Evolutionary conservation across 768 basidiomycete genomes (phyloP).

Genomic region (Pisolithus sp.): DNA sequence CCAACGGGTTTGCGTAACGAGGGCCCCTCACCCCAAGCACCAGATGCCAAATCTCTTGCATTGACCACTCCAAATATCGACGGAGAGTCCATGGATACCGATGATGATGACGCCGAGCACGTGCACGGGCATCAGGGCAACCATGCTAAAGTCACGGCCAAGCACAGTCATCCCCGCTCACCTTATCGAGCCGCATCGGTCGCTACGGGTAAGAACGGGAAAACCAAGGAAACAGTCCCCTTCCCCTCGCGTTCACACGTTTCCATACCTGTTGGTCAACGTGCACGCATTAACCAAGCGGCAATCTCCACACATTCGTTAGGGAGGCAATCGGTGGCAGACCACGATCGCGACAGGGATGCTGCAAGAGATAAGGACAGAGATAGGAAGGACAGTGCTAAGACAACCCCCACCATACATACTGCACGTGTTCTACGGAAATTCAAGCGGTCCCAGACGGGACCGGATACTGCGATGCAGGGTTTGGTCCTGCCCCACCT

Average conservation of each 20-base stretch:
- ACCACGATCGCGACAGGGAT: slow-evolving; percentile 37
- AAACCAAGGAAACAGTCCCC: slow-evolving; percentile 48
- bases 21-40: slow-evolving; percentile 36
- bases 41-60: slow-evolving; percentile 45
- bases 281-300: slow-evolving; percentile 36
- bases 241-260: slow-evolving; percentile 79
- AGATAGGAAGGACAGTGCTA: slow-evolving; percentile 40
- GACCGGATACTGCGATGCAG: slow-evolving; percentile 35
- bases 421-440: slow-evolving; percentile 56
- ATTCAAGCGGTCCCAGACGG: slow-evolving; percentile 59
- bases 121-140: slow-evolving; percentile 25
- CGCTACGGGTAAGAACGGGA: slow-evolving; percentile 35
- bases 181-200: slow-evolving; percentile 55
- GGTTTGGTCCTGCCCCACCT: slow-evolving; percentile 66
- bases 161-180: slow-evolving; percentile 68
- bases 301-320: slow-evolving; percentile 68
- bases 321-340: slow-evolving; percentile 59
- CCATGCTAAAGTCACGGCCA: slow-evolving; percentile 29
- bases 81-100: slow-evolving; percentile 67
- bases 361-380: slow-evolving; percentile 34
- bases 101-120: slow-evolving; percentile 50
- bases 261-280: slow-evolving; percentile 64
- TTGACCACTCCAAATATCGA: slow-evolving; percentile 56
- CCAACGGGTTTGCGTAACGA: slow-evolving; percentile 44
- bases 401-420: slow-evolving; percentile 26